A percentile compares a stretch with the other conserved stretches of the same genome.
phyloP scores from a whole-genome alignment of 2,329 filamentous ascomycete species.

The Diplodia scrobiculata region DNA sequence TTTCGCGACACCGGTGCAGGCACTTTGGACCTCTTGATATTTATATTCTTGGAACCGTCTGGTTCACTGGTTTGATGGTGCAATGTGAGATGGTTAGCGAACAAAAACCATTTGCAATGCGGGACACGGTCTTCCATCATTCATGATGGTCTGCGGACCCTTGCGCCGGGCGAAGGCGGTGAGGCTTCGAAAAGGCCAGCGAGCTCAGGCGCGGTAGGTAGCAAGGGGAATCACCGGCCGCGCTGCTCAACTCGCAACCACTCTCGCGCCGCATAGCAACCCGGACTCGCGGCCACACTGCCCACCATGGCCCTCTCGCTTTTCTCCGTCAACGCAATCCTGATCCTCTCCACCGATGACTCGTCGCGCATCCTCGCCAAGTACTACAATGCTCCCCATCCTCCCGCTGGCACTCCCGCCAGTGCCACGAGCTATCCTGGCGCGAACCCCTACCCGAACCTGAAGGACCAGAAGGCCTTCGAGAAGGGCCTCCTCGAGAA shows the following conservation, averaged over 20 bases:
- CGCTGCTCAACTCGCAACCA: constrained; percentile 18
- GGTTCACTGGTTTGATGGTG: too few species aligned
- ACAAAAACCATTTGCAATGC: too few species aligned
- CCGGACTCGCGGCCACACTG: constrained; percentile 1
- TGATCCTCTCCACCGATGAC: constrained; percentile 68
- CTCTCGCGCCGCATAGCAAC: constrained; percentile 7
- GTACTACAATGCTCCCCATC: constrained; percentile 78
- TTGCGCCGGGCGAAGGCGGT: constrained; percentile 24
- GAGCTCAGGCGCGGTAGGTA: constrained; percentile 15
- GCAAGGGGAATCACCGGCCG: constrained; percentile 26
- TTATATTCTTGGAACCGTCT: neutral
- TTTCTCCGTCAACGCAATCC: constrained; percentile 56
- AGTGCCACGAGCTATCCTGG: constrained; percentile 62
- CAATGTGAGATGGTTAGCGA: too few species aligned
- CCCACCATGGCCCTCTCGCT: constrained; percentile 52
- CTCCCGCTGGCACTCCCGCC: constrained; percentile 60
- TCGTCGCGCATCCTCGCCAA: constrained; percentile 90
- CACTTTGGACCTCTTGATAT: neutral
- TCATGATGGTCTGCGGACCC: neutral
- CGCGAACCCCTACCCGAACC: constrained; percentile 77
- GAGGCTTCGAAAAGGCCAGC: constrained; percentile 27
- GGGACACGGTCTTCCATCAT: neutral
- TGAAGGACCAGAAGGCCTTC: constrained; percentile 94
- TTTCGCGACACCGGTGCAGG: neutral
- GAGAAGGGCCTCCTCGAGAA: constrained; percentile 94